Conservation (phyloP, 2,329 filamentous ascomycete species). For the Ceratocystis ficicola region DNA sequence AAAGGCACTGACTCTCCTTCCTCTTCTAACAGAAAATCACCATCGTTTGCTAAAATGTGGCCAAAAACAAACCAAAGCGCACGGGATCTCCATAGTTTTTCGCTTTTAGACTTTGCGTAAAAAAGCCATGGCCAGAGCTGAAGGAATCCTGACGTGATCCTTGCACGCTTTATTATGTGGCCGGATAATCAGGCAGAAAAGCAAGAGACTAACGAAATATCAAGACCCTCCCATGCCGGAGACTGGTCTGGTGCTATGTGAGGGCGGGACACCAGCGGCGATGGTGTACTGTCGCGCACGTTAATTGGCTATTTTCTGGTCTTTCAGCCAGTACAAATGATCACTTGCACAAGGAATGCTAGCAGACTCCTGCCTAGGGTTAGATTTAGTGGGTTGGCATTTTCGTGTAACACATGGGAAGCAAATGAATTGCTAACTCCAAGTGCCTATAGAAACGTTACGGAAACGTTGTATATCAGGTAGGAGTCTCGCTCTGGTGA, state of each 20-base stretch:
- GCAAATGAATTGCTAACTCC: background rate
- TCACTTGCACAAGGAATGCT: background rate
- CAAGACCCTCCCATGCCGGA: background rate
- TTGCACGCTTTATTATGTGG: background rate
- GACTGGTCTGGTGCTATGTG: background rate
- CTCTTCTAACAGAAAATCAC: background rate
- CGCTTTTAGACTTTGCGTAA: background rate
- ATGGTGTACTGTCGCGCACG: background rate
- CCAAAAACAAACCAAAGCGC: background rate
- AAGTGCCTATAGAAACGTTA: background rate
- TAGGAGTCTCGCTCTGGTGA: too few species aligned
- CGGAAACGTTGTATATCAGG: background rate
- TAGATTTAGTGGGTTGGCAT: background rate
- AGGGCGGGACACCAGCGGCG: background rate
- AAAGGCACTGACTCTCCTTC: background rate
- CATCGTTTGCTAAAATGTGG: background rate
- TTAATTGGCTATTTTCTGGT: background rate
- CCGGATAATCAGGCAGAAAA: background rate
- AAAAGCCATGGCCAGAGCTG: constrained; percentile 8
- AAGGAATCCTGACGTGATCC: background rate
- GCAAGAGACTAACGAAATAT: background rate
- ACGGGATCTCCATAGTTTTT: background rate
- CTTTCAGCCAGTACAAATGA: background rate
- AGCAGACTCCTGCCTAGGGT: background rate
- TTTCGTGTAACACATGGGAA: background rate